Conservation (phyloP, 2,329 filamentous ascomycete genomes). For the Anthostomella pinea region DNA sequence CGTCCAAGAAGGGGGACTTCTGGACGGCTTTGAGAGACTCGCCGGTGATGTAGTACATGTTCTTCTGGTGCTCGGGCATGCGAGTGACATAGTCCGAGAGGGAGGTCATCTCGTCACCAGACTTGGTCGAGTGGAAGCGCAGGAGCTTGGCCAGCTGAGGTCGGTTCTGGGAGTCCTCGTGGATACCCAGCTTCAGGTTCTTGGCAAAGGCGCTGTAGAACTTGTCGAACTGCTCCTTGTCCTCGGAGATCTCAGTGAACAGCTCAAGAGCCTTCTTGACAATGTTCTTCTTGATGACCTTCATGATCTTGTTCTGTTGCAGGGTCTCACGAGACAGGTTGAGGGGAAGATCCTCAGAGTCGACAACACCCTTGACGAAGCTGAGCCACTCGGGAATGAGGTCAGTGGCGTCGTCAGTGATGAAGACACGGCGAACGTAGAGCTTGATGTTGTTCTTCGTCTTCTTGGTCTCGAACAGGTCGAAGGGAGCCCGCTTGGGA, state of each 20-base stretch:
- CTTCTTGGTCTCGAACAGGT: conserved; percentile 99
- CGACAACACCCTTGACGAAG: conserved; percentile 99
- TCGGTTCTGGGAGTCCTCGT: conserved; percentile 99
- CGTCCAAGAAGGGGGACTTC: conserved; percentile 98
- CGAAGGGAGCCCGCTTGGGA: conserved; percentile 98
- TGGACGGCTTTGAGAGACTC: conserved; percentile 97
- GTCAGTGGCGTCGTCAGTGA: conserved; percentile 98
- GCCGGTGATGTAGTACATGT: conserved; percentile 99
- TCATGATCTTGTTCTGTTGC: conserved; percentile 99
- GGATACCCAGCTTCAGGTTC: conserved; percentile 99
- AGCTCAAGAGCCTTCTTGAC: conserved; percentile 99
- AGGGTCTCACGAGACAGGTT: conserved; percentile 99
- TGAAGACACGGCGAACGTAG: conserved; percentile 99
- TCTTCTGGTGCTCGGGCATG: conserved; percentile 99
- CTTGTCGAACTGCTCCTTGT: conserved; percentile 99
- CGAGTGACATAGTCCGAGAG: conserved; percentile 97
- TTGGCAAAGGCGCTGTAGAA: conserved; percentile 99
- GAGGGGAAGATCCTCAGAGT: conserved; percentile 98
- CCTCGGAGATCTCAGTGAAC: conserved; percentile 98
- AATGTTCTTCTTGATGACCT: conserved; percentile 99
- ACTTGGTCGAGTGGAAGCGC: conserved; percentile 98
- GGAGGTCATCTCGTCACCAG: conserved; percentile 91
- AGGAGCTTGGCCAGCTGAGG: conserved; percentile 91
- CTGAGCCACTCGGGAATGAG: conserved; percentile 99
- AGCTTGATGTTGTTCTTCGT: conserved; percentile 99